phyloP scores from a whole-genome alignment of 768 basidiomycete species.

The Dacryopinax primogenitus region DNA sequence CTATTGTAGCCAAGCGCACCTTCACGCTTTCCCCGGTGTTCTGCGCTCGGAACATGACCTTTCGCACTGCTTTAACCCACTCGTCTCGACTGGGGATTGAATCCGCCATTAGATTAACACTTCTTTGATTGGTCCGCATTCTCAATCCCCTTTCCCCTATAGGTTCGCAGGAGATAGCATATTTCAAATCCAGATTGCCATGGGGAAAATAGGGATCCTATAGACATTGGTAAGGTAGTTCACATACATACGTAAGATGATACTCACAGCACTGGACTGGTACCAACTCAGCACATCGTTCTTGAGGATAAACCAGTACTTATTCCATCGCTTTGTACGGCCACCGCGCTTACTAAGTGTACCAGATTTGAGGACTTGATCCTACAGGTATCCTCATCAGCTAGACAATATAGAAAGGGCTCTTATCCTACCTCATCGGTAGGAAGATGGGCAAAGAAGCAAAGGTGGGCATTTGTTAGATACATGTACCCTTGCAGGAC shows the following conservation, averaged over 20 bases:
- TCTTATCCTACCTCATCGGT: constrained; percentile 53
- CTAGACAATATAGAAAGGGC: not conserved
- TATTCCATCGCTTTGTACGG: constrained; percentile 82
- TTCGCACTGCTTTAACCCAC: constrained; percentile 91
- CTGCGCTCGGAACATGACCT: constrained; percentile 90
- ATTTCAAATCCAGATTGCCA: constrained; percentile 89
- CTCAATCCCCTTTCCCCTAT: constrained; percentile 66
- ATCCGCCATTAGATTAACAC: constrained; percentile 57
- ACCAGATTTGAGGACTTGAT: constrained; percentile 86
- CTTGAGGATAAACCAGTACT: constrained; percentile 93
- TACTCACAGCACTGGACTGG: constrained; percentile 71
- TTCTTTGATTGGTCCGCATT: constrained; percentile 69
- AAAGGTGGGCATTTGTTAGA: constrained; percentile 80
- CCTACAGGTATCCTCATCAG: constrained; percentile 34
- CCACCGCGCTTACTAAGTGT: constrained; percentile 76
- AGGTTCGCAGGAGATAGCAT: constrained; percentile 80
- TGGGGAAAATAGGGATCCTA: constrained; percentile 97
- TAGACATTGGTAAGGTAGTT: constrained; percentile 10
- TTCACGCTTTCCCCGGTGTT: constrained; percentile 95
- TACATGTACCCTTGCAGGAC: constrained; percentile 98
- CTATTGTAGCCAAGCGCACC: constrained; percentile 32
- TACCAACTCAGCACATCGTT: constrained; percentile 97
- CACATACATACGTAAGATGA: not conserved
- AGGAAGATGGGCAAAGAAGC: constrained; percentile 95
- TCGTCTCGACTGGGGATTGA: constrained; percentile 75